Evolutionary conservation across 2,329 filamentous ascomycete species (phyloP).

Genomic region (Colletotrichum falcatum): DNA sequence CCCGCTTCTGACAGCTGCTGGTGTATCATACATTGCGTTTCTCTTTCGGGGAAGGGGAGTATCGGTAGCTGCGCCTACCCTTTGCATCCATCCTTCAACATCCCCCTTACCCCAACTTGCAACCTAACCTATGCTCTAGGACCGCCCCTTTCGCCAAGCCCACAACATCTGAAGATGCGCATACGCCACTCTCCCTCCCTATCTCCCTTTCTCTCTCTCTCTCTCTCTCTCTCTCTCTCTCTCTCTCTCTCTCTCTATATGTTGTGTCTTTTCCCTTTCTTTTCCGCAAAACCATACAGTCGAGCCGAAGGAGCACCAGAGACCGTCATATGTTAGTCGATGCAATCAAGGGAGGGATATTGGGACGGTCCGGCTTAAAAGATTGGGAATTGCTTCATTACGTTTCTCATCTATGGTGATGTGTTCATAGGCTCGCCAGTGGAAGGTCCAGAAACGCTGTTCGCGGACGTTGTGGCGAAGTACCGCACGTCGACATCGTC

Average conservation of each 20-base stretch:
- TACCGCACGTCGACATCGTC: conserved; percentile 98
- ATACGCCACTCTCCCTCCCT: conserved; percentile 2
- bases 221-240: conserved; percentile 21
- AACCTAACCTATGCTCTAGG: conserved; percentile 14
- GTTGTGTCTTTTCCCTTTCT: conserved; percentile 8
- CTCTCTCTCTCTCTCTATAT: conserved; percentile 20
- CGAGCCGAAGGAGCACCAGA: conserved; percentile 23
- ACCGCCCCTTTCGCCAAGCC: not conserved
- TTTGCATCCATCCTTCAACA: not conserved
- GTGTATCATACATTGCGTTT: conserved; percentile 37
- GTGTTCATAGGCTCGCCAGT: conserved; percentile 74
- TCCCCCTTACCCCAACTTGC: conserved; percentile 3
- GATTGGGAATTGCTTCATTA: conserved; percentile 68
- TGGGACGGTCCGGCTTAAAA: conserved; percentile 29
- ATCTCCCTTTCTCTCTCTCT: conserved; percentile 13
- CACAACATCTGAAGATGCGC: conserved; percentile 5
- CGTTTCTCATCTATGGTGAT: conserved; percentile 68
- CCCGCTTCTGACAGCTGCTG: conserved; percentile 28
- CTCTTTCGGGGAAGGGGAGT: conserved; percentile 17
- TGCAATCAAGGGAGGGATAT: conserved; percentile 28
- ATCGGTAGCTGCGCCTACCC: conserved; percentile 23
- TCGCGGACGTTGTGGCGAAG: conserved; percentile 92
- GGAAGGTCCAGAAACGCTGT: conserved; percentile 61
- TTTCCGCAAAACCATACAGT: conserved; percentile 21
- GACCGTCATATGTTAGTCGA: conserved; percentile 26